Evolutionary conservation across 768 basidiomycete species (phyloP).

Genomic region (Mrakia frigida): DNA sequence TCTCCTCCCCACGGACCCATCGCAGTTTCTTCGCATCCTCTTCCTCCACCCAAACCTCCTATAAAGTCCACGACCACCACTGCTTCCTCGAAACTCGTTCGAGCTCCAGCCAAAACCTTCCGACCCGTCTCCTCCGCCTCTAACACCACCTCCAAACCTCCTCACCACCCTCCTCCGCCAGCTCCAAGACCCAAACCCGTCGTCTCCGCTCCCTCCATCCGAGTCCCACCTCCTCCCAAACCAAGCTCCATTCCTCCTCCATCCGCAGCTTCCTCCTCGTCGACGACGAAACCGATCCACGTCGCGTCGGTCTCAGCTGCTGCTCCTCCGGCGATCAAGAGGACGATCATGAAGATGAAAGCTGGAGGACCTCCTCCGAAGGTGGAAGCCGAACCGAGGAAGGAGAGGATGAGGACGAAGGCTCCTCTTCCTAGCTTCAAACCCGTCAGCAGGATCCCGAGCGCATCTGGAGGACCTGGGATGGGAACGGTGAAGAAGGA

Average conservation of each 20-base stretch:
- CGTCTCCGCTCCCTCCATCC: neutral
- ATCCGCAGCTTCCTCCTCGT: neutral
- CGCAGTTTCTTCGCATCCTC: neutral
- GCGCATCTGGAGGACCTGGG: neutral
- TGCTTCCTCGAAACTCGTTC: neutral
- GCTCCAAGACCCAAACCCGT: neutral
- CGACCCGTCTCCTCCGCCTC: neutral
- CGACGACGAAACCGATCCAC: neutral
- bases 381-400: constrained; percentile 9
- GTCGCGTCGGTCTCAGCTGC: neutral
- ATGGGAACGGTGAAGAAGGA: neutral
- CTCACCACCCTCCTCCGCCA: neutral
- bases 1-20: too few relatives aligned
- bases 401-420: constrained; percentile 5
- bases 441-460: neutral
- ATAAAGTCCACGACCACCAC: neutral
- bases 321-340: neutral
- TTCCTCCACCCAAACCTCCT: neutral
- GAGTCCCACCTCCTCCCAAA: constrained; percentile 1
- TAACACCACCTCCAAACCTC: neutral
- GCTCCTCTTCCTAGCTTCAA: constrained; percentile 7
- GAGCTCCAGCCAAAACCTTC: neutral
- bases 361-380: constrained; percentile 12
- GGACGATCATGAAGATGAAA: constrained; percentile 14
- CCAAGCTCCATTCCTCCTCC: neutral